Evolutionary conservation across 352 stramenopile genomes (phyloP).

Genomic region (Elongisporangium undulatum): DNA sequence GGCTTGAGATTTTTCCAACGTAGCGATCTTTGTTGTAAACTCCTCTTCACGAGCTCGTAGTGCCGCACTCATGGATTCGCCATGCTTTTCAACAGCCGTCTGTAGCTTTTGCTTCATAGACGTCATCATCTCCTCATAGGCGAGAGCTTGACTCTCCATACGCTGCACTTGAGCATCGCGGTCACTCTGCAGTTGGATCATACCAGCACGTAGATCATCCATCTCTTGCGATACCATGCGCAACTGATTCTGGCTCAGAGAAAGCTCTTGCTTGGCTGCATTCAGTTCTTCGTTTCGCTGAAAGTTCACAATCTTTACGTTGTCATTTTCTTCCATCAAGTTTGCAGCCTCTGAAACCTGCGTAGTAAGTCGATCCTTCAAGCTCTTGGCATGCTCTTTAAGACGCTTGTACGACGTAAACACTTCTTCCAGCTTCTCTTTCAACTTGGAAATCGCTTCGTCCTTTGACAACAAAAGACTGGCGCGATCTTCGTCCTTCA

Average conservation of each 20-base stretch:
- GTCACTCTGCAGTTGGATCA: conserved; percentile 14
- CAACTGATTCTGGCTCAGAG: conserved; percentile 10
- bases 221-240: conserved; percentile 13
- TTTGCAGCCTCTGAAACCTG: conserved; percentile 6
- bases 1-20: conserved; percentile 18
- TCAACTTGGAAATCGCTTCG: conserved; percentile 46
- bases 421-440: conserved; percentile 59
- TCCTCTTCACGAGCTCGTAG: conserved; percentile 11
- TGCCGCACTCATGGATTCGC: conserved; percentile 12
- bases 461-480: conserved; percentile 22
- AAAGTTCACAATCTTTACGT: conserved; percentile 18
- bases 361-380: conserved; percentile 37
- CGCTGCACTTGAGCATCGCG: conserved; percentile 21
- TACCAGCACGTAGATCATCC: conserved; percentile 7
- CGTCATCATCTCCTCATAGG: conserved; percentile 22
- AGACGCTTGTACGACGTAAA: conserved; percentile 55
- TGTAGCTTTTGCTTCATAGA: conserved; percentile 12
- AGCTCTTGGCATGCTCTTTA: conserved; percentile 36
- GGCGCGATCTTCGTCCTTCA: background rate
- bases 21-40: conserved; percentile 11
- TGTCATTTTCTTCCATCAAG: conserved; percentile 20
- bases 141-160: conserved; percentile 20
- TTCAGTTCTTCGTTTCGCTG: conserved; percentile 25
- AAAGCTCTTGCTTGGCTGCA: conserved; percentile 24
- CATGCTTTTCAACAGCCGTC: conserved; percentile 15